These are phyloP conservation scores for Phytophthora colocasiae DNA, from an alignment of 352 stramenopile genomes.

Conservation along the genomic window DNA sequence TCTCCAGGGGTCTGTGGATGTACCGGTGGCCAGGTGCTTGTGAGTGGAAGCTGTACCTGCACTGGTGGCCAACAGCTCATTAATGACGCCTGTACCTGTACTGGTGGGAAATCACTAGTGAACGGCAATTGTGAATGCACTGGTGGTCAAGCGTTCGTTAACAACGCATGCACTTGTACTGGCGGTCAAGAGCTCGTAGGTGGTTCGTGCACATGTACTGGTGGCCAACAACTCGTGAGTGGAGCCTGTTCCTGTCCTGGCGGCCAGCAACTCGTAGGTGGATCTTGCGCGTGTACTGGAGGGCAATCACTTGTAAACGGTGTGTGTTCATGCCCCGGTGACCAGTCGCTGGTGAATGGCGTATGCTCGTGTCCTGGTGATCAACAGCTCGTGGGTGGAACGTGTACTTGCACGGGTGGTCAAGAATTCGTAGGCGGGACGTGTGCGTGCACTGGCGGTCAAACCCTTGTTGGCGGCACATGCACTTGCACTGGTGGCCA, in stretches of 20 bases:
- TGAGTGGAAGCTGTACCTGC: background rate
- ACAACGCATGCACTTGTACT: constrained; percentile 2
- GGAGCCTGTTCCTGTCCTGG: background rate
- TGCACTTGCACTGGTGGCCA: constrained; percentile 8
- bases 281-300: background rate
- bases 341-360: too few relatives aligned
- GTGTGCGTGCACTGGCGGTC: constrained; percentile 3
- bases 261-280: too few relatives aligned
- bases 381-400: background rate
- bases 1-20: constrained; percentile 1
- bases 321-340: too few relatives aligned
- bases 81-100: background rate
- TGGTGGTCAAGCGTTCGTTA: background rate
- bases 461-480: background rate
- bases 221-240: background rate
- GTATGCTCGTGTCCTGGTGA: too few relatives aligned
- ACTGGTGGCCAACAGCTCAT: background rate
- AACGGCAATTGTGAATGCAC: background rate
- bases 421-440: background rate
- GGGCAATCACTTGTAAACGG: background rate
- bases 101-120: too few relatives aligned
- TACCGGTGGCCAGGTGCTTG: background rate
- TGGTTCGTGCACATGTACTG: constrained; percentile 1
- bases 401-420: background rate
- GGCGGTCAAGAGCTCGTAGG: background rate